Evolutionary conservation across 371 early-diverging fungal species (phyloP), one percentile per base, ranked within the genome.

Genomic region (Mucor plumbeus): DNA sequence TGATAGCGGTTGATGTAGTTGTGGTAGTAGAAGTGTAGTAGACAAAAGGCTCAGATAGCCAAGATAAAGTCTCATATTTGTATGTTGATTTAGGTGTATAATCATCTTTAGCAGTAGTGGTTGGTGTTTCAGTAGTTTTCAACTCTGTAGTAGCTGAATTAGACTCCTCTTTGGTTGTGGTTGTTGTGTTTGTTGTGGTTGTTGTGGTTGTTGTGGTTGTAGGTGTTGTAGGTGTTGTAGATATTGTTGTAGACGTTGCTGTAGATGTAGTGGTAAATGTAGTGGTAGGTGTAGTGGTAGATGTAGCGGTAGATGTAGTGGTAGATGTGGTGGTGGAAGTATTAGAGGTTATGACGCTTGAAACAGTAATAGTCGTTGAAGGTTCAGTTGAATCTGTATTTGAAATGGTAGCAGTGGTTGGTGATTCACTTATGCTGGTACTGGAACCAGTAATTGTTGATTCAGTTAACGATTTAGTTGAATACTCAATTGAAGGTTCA

Each of bases 31-130:
- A 44, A 15, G 60, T 63, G 5, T 56, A 55, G 11, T 61, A 68
- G 8, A 34, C 36, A 26, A 69, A 61, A 13, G 41, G 34, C 15
- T 44, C 65, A 14, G 65, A 59, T 15, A 71, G 34, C 71, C 71
- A 75, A 26, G 64, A 54, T 8, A 69, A 43, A 3, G 75, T 75
- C 54, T 71, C 57, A 17, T 75, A 75, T 7, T 61, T 62, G 44
- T 75, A 74, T 8, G 64, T 71, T 6, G 68, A 67, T 13, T 71
- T 64, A 39, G 61, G 53, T 59, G 5, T 47, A 7, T 35, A 7
- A 14, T 26, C 26, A 3, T n/a, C 14, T 39, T 41, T 40, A 33
- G 26, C 36, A 34, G 21, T 35, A 17, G 34, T 43, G 0, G 43
- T 3, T 0, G 39, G n/a, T 7, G 40, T 14, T 14, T 34, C 41